phyloP scores from a whole-genome alignment of 2,329 filamentous ascomycete species.

The Emydomyces testavorans region DNA sequence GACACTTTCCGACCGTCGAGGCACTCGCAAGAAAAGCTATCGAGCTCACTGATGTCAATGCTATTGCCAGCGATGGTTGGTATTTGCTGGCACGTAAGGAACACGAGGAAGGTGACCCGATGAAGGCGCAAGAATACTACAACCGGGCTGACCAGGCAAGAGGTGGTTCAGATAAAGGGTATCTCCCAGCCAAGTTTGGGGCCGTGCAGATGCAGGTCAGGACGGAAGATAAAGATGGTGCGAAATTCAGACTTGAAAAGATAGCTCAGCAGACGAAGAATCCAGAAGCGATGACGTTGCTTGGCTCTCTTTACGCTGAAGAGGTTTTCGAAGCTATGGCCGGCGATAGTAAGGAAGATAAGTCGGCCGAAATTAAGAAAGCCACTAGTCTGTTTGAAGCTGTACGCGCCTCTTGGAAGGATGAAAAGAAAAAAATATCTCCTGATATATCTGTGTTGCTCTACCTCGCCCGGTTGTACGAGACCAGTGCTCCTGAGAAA shows the following conservation, averaged over 20 bases:
- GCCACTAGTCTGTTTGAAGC: conserved; percentile 73
- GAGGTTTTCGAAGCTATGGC: conserved; percentile 76
- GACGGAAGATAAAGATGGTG: conserved; percentile 74
- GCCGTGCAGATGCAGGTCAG: conserved; percentile 78
- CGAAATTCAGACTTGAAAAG: conserved; percentile 88
- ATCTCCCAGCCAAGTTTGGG: conserved; percentile 88
- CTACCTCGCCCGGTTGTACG: conserved; percentile 84
- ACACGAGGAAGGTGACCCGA: conserved; percentile 65
- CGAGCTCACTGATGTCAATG: conserved; percentile 89
- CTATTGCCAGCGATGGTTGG: conserved; percentile 95
- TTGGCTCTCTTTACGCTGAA: conserved; percentile 86
- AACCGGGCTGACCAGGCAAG: conserved; percentile 80
- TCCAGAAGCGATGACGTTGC: conserved; percentile 79
- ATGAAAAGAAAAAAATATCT: conserved; percentile 69
- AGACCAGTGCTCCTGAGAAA: conserved; percentile 73
- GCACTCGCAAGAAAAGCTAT: conserved; percentile 84
- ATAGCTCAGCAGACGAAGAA: conserved; percentile 75
- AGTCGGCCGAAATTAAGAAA: conserved; percentile 71
- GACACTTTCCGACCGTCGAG: conserved; percentile 69
- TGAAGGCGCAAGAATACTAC: conserved; percentile 75
- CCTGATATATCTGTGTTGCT: conserved; percentile 80
- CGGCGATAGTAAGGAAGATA: conserved; percentile 77
- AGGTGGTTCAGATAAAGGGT: conserved; percentile 81
- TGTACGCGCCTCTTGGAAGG: conserved; percentile 82
- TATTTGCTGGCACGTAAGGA: conserved; percentile 86